phyloP scores from a whole-genome alignment of 1,139 yeast genomes.

The Saccharomyces pastorianus region DNA sequence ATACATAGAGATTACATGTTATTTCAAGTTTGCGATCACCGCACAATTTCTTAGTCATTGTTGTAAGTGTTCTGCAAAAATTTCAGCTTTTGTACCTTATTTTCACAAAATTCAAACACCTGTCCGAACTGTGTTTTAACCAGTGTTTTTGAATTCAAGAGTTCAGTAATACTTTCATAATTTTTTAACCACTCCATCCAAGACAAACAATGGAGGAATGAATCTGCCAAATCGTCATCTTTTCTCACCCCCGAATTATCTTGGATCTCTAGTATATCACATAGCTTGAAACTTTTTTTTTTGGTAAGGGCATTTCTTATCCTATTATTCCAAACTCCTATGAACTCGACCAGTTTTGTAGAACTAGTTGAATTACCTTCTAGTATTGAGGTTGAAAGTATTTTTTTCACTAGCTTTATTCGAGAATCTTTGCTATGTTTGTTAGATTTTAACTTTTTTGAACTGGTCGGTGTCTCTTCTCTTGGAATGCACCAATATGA shows the following conservation, averaged over 20 bases:
- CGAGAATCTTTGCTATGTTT: constrained; percentile 3
- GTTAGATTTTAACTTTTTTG: constrained; percentile 5
- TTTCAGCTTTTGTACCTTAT: not conserved
- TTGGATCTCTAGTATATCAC: constrained; percentile 13
- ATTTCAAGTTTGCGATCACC: constrained; percentile 1
- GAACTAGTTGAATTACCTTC: constrained; percentile 8
- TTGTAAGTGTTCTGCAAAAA: not conserved
- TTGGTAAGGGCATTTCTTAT: constrained; percentile 30
- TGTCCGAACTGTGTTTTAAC: not conserved
- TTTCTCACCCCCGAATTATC: constrained; percentile 32
- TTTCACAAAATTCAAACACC: not conserved
- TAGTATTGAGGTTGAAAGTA: constrained; percentile 1
- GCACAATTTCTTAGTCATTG: not conserved
- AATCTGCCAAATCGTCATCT: constrained; percentile 55
- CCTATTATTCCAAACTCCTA: constrained; percentile 26
- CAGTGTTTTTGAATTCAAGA: not conserved
- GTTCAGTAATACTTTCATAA: constrained; percentile 8
- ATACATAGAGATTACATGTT: constrained; percentile 2
- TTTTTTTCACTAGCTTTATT: constrained; percentile 6
- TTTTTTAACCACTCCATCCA: constrained; percentile 40
- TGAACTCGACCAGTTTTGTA: constrained; percentile 9
- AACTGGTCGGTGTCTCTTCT: not conserved
- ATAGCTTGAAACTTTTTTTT: constrained; percentile 13
- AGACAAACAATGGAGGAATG: constrained; percentile 49
- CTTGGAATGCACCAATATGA: constrained; percentile 32